Percentiles rank a stretch among this genome's conserved stretches.
Conservation (phyloP, 805 yeast genomes). For the Lachancea fermentati region DNA sequence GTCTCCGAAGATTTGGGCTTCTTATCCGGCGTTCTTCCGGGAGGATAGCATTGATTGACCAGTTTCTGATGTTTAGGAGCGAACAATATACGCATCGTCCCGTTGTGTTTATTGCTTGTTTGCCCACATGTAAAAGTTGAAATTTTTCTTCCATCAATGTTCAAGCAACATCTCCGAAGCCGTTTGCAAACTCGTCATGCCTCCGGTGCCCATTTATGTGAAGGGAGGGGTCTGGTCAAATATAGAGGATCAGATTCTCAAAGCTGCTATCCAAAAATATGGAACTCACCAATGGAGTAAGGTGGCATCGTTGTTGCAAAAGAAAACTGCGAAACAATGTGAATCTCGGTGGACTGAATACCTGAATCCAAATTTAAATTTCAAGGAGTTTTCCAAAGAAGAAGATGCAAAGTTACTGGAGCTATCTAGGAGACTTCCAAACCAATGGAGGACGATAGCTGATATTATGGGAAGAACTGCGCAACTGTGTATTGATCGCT, state of each 20-base stretch:
- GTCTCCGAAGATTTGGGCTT: slow-evolving; percentile 90
- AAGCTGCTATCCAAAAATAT: slow-evolving; percentile 88
- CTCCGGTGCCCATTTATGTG: slow-evolving; percentile 60
- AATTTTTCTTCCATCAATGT: too few species aligned
- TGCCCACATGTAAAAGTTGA: too few species aligned
- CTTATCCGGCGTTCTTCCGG: slow-evolving; percentile 81
- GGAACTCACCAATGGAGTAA: slow-evolving; percentile 95
- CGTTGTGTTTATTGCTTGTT: neutral
- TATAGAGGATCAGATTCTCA: slow-evolving; percentile 74
- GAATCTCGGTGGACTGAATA: slow-evolving; percentile 90
- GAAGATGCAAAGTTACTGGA: slow-evolving; percentile 71
- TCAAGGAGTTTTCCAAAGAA: slow-evolving; percentile 60
- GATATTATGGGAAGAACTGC: slow-evolving; percentile 79
- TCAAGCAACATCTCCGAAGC: neutral
- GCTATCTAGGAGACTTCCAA: slow-evolving; percentile 68
- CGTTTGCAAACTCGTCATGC: slow-evolving; percentile 8
- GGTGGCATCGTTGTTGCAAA: slow-evolving; percentile 76
- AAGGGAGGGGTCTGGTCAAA: slow-evolving; percentile 92
- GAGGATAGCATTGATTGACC: slow-evolving; percentile 87
- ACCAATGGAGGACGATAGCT: slow-evolving; percentile 94
- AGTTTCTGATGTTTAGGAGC: slow-evolving; percentile 85
- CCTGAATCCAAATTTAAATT: slow-evolving; percentile 67
- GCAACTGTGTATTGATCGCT: slow-evolving; percentile 78
- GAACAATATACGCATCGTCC: slow-evolving; percentile 31
- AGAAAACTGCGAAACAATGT: slow-evolving; percentile 87